These are phyloP conservation scores for Drosera capensis DNA, from an alignment of 148 eudicot species.

Conservation along the genomic window DNA sequence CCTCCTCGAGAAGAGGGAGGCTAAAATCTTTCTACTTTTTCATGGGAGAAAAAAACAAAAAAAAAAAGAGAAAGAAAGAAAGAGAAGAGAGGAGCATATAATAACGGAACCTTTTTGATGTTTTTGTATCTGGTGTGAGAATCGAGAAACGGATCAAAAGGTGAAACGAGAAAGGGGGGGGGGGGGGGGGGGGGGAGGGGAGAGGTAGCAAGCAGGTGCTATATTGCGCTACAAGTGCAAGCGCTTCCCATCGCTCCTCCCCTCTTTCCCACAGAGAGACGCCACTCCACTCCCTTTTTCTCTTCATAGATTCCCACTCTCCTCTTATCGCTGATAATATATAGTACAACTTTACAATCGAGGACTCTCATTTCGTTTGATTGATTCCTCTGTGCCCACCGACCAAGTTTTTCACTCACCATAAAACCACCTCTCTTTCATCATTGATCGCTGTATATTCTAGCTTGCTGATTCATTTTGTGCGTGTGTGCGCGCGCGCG, in stretches of 20 bases:
- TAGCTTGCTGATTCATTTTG: conserved; percentile 6
- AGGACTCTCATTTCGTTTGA: too few species aligned
- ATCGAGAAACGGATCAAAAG: too few species aligned
- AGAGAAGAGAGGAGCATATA: too few species aligned
- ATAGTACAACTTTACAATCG: too few species aligned
- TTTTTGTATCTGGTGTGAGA: neutral
- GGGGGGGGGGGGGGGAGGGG: too few species aligned
- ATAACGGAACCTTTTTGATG: neutral
- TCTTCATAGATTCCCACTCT: neutral
- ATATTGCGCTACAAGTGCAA: too few species aligned
- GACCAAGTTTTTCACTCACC: too few species aligned
- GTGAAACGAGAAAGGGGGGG: neutral
- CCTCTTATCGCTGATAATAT: neutral
- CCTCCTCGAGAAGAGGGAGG: too few species aligned
- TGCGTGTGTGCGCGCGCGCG: neutral
- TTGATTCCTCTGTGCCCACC: too few species aligned
- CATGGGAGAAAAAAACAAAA: conserved; percentile 2
- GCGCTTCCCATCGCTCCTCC: neutral
- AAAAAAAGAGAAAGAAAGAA: conserved; percentile 1
- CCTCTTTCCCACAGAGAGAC: neutral
- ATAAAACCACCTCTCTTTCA: too few species aligned
- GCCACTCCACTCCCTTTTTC: neutral
- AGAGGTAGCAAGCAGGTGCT: neutral
- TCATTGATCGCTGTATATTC: too few species aligned
- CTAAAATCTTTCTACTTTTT: too few species aligned